Percentiles rank a stretch among this genome's conserved stretches.
phyloP scores from a whole-genome alignment of 1,139 yeast genomes.

The Saccharomyces hybrid region DNA sequence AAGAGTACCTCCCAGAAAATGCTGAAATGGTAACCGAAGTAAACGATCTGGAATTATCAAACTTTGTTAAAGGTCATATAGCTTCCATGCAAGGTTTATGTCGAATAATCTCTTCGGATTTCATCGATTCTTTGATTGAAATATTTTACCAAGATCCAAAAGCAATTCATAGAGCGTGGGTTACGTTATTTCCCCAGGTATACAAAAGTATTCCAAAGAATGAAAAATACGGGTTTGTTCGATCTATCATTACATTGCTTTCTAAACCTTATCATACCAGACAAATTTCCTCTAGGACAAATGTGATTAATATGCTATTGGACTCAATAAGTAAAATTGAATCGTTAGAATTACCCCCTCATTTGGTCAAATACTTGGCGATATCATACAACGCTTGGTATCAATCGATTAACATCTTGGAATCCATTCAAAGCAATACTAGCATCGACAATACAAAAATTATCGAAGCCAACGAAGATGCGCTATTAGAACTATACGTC shows the following conservation, averaged over 20 bases:
- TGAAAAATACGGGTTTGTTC: slow-evolving; percentile 75
- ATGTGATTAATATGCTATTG: slow-evolving; percentile 74
- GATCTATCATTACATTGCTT: slow-evolving; percentile 66
- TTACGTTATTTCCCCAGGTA: slow-evolving; percentile 71
- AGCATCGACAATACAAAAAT: slow-evolving; percentile 64
- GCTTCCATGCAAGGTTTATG: slow-evolving; percentile 42
- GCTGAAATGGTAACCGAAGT: slow-evolving; percentile 10
- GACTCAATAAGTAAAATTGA: slow-evolving; percentile 74
- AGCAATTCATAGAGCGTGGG: slow-evolving; percentile 80
- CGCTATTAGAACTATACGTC: slow-evolving; percentile 81
- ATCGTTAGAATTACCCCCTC: slow-evolving; percentile 84
- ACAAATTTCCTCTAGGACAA: slow-evolving; percentile 80
- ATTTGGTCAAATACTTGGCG: slow-evolving; percentile 82
- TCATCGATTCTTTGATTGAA: slow-evolving; percentile 67
- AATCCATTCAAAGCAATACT: slow-evolving; percentile 61
- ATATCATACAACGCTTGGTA: slow-evolving; percentile 88
- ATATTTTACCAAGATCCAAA: slow-evolving; percentile 77
- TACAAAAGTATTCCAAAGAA: slow-evolving; percentile 66
- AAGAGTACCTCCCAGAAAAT: slow-evolving; percentile 30
- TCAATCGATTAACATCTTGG: slow-evolving; percentile 74
- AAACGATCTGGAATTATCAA: slow-evolving; percentile 20
- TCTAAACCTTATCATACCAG: slow-evolving; percentile 89
- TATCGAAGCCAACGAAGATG: slow-evolving; percentile 82
- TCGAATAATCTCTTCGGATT: slow-evolving; percentile 46
- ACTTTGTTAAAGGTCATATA: slow-evolving; percentile 44